These are phyloP conservation scores for Coemansia sp. DNA, from an alignment of 192 early-diverging fungal species.

Conservation along the genomic window DNA sequence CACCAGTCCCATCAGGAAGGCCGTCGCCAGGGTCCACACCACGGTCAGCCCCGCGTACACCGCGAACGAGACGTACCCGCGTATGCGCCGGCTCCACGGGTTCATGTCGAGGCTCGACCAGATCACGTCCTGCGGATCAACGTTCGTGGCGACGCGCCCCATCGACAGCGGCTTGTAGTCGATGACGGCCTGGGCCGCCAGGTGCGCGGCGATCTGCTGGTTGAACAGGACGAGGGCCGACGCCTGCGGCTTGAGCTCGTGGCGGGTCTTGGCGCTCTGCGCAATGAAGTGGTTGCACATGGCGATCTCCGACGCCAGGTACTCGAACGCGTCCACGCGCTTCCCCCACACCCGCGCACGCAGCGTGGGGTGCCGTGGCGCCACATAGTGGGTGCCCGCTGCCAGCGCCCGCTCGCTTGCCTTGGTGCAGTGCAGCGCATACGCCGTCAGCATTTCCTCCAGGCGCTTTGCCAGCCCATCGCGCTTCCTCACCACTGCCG, in stretches of 20 bases:
- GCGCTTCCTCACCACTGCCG: constrained; percentile 57
- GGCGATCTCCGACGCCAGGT: constrained; percentile 34
- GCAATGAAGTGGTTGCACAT: constrained; percentile 50
- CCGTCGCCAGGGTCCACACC: constrained; percentile 71
- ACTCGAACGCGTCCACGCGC: constrained; percentile 59
- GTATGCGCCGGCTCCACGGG: constrained; percentile 56
- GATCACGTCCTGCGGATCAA: constrained; percentile 76
- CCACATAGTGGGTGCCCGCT: constrained; percentile 5
- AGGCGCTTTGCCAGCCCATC: constrained; percentile 53
- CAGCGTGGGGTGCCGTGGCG: constrained; percentile 56
- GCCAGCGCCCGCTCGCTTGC: not conserved
- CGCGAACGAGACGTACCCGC: constrained; percentile 57
- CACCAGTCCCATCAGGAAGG: constrained; percentile 57
- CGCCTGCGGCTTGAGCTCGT: constrained; percentile 45
- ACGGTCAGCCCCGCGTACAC: constrained; percentile 62
- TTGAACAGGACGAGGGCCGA: constrained; percentile 90
- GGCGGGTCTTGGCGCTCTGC: constrained; percentile 12
- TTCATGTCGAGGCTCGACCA: constrained; percentile 80
- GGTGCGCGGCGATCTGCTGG: constrained; percentile 75
- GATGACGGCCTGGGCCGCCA: constrained; percentile 70
- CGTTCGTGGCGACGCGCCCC: constrained; percentile 62
- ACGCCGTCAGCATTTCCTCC: constrained; percentile 58
- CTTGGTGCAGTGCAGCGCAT: constrained; percentile 34
- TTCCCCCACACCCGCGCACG: constrained; percentile 26
- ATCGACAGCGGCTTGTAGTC: constrained; percentile 67